phyloP scores from a whole-genome alignment of 1,284 basidiomycete genomes.

The Phylloporus sp. region DNA sequence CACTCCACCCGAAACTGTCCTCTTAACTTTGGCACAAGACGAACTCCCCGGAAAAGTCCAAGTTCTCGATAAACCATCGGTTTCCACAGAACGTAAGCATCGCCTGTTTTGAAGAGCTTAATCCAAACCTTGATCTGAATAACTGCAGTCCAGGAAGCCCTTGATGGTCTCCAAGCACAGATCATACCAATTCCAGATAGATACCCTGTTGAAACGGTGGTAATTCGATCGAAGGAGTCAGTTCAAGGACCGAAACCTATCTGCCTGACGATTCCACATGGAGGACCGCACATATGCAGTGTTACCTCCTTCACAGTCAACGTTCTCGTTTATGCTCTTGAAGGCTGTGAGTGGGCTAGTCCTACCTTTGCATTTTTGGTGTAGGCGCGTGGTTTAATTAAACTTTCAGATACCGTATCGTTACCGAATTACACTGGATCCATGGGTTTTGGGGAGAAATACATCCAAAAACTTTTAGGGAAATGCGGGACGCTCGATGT shows the following conservation, averaged over 20 bases:
- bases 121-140: not conserved
- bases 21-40: constrained; percentile 30
- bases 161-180: constrained; percentile 44
- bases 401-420: constrained; percentile 55
- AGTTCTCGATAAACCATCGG: constrained; percentile 23
- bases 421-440: constrained; percentile 76
- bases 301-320: constrained; percentile 53
- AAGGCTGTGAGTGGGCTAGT: constrained; percentile 56
- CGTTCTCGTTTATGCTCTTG: constrained; percentile 52
- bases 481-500: constrained; percentile 71
- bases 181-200: constrained; percentile 53
- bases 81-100: constrained; percentile 45
- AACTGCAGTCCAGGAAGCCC: constrained; percentile 44
- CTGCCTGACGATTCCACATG: constrained; percentile 63
- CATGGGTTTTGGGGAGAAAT: constrained; percentile 51
- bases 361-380: not conserved
- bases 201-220: constrained; percentile 55
- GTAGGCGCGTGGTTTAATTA: not conserved
- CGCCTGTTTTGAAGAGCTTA: too few species aligned
- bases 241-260: constrained; percentile 36
- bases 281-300: constrained; percentile 64
- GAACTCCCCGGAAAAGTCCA: not conserved
- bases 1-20: constrained; percentile 53
- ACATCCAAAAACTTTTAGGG: constrained; percentile 51
- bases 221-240: constrained; percentile 42